These are phyloP conservation scores for Brassica incana DNA, from an alignment of 345 rosid species.

Conservation along the genomic window DNA sequence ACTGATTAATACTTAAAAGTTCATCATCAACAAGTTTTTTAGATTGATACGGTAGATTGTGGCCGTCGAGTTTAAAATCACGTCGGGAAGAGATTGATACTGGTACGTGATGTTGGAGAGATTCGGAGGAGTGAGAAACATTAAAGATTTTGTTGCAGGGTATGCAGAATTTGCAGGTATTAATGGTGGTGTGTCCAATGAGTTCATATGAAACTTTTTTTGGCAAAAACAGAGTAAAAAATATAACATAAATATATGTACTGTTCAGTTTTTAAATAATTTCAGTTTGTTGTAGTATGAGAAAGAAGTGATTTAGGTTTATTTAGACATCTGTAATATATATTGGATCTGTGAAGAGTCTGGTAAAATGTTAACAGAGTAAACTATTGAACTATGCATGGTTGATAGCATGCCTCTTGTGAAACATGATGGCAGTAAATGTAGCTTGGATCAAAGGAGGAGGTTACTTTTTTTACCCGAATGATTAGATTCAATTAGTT, in stretches of 20 bases:
- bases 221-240: not conserved
- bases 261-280: not conserved
- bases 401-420: not conserved
- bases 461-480: not conserved
- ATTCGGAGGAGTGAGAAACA: not conserved
- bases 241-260: not conserved
- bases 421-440: not conserved
- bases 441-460: not conserved
- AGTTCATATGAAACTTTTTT: not conserved
- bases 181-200: not conserved
- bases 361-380: not conserved
- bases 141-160: not conserved
- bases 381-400: not conserved
- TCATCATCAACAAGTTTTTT: not conserved
- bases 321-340: not conserved
- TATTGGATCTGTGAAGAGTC: not conserved
- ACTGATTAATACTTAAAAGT: not conserved
- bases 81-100: not conserved
- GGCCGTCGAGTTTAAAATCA: not conserved
- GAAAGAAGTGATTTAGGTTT: not conserved
- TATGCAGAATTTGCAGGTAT: not conserved
- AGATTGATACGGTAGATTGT: not conserved
- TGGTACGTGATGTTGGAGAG: not conserved
- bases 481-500: not conserved
- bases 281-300: not conserved